phyloP scores from a whole-genome alignment of 2,329 filamentous ascomycete genomes.

The Proliferodiscus dingleyae region DNA sequence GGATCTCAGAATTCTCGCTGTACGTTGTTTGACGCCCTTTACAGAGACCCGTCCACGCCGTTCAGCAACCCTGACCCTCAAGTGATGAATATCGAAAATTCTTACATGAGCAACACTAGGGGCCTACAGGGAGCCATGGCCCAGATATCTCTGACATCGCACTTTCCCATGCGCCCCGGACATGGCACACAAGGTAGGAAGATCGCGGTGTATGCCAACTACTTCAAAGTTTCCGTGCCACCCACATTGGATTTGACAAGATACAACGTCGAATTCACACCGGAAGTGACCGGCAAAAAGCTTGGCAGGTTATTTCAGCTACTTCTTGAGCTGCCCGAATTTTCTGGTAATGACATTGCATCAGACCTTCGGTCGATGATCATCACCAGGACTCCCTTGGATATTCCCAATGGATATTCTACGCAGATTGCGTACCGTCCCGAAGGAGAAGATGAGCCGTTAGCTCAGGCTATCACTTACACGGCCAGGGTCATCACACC shows the following conservation, averaged over 20 bases:
- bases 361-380: slow-evolving; percentile 29
- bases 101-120: slow-evolving; percentile 22
- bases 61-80: slow-evolving; percentile 19
- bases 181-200: slow-evolving; percentile 26
- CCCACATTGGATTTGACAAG: slow-evolving; percentile 21
- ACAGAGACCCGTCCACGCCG: slow-evolving; percentile 23
- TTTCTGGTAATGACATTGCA: slow-evolving; percentile 15
- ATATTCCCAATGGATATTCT: slow-evolving; percentile 14
- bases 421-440: slow-evolving; percentile 20
- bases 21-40: slow-evolving; percentile 1
- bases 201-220: slow-evolving; percentile 30
- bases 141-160: slow-evolving; percentile 11
- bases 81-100: slow-evolving; percentile 28
- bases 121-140: slow-evolving; percentile 16
- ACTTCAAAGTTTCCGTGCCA: slow-evolving; percentile 24
- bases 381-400: slow-evolving; percentile 17
- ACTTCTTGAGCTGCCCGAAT: slow-evolving; percentile 28
- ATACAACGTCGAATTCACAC: slow-evolving; percentile 27
- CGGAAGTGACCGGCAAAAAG: slow-evolving; percentile 26
- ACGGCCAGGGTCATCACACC: slow-evolving; percentile 18
- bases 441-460: slow-evolving; percentile 27
- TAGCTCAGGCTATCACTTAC: slow-evolving; percentile 16
- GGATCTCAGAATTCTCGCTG: slow-evolving; percentile 12
- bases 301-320: slow-evolving; percentile 27
- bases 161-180: slow-evolving; percentile 27